Percentiles rank a stretch among this genome's conserved stretches.
Conservation (phyloP, 345 rosid genomes). For the Hypericum perforatum region DNA sequence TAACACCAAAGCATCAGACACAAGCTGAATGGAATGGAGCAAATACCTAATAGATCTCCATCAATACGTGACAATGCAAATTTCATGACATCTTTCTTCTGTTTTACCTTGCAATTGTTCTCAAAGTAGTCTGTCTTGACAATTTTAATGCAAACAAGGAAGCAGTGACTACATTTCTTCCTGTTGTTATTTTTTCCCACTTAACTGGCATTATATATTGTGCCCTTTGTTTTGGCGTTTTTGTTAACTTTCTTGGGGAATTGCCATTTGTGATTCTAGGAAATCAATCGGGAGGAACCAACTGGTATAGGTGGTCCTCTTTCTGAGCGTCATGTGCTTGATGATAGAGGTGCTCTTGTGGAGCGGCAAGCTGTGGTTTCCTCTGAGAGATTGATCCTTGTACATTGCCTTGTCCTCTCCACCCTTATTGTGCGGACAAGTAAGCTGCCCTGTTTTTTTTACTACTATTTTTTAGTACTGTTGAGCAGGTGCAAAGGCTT, state of each 20-base stretch:
- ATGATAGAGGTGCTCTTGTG: slow-evolving; percentile 85
- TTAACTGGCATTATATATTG: slow-evolving; percentile 1
- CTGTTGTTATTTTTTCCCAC: too few relatives aligned
- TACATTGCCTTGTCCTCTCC: slow-evolving; percentile 90
- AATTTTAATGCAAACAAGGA: too few relatives aligned
- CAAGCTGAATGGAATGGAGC: too few relatives aligned
- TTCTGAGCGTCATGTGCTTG: slow-evolving; percentile 65
- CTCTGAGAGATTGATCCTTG: slow-evolving; percentile 75
- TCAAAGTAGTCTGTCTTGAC: too few relatives aligned
- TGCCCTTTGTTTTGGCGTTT: neutral
- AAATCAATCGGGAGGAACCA: slow-evolving; percentile 89
- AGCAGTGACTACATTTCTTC: too few relatives aligned
- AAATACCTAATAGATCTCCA: too few relatives aligned
- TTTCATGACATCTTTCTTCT: too few relatives aligned
- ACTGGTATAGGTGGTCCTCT: slow-evolving; percentile 85
- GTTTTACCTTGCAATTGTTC: too few relatives aligned
- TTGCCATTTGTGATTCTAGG: slow-evolving; percentile 32
- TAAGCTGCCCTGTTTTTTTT: slow-evolving; percentile 23
- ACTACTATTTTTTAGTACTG: neutral
- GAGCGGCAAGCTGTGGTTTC: slow-evolving; percentile 77
- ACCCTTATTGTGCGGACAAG: slow-evolving; percentile 69
- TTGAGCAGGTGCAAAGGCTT: neutral
- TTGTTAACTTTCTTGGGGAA: neutral
- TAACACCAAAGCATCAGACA: too few relatives aligned
- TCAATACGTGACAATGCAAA: too few relatives aligned